phyloP scores from a whole-genome alignment of 805 yeast species.

The Wickerhamiella nectarea region DNA sequence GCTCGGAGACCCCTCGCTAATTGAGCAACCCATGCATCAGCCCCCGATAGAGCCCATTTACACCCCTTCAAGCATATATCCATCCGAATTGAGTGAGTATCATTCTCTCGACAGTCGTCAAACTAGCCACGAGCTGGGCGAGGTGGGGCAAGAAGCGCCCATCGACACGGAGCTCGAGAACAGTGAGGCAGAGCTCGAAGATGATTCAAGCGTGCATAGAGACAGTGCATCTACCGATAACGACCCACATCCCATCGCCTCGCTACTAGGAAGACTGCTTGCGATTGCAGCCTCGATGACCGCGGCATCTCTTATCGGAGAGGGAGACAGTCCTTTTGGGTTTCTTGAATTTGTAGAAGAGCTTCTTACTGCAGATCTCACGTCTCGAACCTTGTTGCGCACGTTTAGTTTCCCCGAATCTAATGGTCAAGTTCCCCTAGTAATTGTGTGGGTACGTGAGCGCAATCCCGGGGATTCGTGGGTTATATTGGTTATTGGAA shows the following conservation, averaged over 20 bases:
- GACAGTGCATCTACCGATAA: not conserved
- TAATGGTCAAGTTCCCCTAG: conserved; percentile 30
- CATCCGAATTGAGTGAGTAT: not conserved
- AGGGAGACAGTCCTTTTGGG: conserved; percentile 8
- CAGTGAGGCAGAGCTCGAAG: no score
- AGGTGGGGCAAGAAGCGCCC: no score
- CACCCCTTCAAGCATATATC: not conserved
- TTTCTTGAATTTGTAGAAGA: conserved; percentile 13
- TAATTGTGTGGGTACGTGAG: conserved; percentile 37
- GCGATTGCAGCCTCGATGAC: conserved; percentile 7
- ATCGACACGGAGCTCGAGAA: no score
- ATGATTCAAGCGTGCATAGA: no score
- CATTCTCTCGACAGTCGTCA: not conserved
- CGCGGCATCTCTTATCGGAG: conserved; percentile 5
- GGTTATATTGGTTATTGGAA: conserved; percentile 52
- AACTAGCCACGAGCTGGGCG: not conserved
- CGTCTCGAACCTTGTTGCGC: conserved; percentile 14
- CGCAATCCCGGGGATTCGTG: conserved; percentile 25
- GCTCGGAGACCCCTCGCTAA: not conserved
- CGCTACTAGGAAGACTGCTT: not conserved
- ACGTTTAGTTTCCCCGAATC: conserved; percentile 18
- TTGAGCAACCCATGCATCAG: not conserved
- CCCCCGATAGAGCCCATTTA: not conserved
- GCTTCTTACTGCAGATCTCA: conserved; percentile 10
- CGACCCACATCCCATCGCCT: not conserved